These are phyloP conservation scores for Scytalidium sp. DNA, from an alignment of 2,329 filamentous ascomycete genomes.

Conservation along the genomic window DNA sequence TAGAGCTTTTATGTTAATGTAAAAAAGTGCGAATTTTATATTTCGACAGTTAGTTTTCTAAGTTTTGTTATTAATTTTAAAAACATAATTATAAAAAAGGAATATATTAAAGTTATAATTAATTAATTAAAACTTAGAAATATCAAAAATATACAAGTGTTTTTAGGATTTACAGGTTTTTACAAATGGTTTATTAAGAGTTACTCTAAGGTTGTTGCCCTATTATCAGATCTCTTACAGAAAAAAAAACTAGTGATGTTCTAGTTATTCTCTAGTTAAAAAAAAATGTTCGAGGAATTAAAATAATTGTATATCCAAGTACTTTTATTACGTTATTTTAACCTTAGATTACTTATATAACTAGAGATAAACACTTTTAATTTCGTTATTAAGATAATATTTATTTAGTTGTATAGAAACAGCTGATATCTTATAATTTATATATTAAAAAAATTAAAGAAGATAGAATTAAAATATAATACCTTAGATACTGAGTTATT, in stretches of 20 bases:
- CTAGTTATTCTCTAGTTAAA: background rate
- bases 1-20: constrained; percentile 1
- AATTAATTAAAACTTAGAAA: too few species aligned
- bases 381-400: background rate
- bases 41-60: background rate
- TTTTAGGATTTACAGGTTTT: background rate
- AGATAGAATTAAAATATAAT: background rate
- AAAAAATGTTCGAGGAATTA: background rate
- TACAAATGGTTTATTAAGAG: background rate
- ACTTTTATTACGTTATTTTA: background rate
- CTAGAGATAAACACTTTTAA: background rate
- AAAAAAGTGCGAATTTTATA: constrained; percentile 4
- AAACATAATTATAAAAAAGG: background rate
- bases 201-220: background rate
- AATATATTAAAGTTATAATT: background rate
- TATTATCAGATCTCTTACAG: background rate
- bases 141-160: background rate
- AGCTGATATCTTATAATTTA: background rate
- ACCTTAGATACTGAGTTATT: background rate
- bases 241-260: background rate
- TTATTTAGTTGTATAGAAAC: background rate
- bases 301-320: background rate
- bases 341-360: background rate
- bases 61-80: background rate
- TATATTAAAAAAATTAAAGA: background rate